Conservation (phyloP, 257 asterid species). For the Fraxinus anomala region DNA sequence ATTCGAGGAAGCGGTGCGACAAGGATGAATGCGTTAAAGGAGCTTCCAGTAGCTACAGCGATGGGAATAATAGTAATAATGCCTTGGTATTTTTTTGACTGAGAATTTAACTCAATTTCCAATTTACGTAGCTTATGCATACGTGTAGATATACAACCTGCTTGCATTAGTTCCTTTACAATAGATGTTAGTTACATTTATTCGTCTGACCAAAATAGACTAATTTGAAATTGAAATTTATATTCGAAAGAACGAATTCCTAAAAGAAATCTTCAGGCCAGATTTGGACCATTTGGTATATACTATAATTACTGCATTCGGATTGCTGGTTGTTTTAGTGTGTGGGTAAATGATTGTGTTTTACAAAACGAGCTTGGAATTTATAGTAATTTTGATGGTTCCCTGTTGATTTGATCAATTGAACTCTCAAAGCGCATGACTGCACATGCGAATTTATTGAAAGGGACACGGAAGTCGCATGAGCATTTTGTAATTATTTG, state of each 20-base stretch:
- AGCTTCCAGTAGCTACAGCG: slow-evolving; percentile 53
- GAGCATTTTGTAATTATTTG: background rate
- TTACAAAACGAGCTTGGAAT: slow-evolving; percentile 15
- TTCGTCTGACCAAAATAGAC: slow-evolving; percentile 1
- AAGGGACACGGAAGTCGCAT: background rate
- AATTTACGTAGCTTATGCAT: background rate
- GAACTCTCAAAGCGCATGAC: background rate
- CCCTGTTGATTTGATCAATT: slow-evolving; percentile 13
- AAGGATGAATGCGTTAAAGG: slow-evolving; percentile 42
- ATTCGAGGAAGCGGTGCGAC: slow-evolving; percentile 55
- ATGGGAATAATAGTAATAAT: slow-evolving; percentile 33
- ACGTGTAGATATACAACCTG: slow-evolving; percentile 1
- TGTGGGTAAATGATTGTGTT: slow-evolving; percentile 4
- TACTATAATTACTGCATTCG: background rate
- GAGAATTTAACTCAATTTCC: slow-evolving; percentile 14
- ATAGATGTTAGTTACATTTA: background rate
- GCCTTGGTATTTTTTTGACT: slow-evolving; percentile 37
- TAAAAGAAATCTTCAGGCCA: slow-evolving; percentile 5
- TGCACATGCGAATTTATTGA: background rate
- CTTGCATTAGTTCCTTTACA: slow-evolving; percentile 1
- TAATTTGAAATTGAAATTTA: background rate
- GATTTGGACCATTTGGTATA: slow-evolving; percentile 6
- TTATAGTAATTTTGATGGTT: background rate
- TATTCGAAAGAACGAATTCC: background rate
- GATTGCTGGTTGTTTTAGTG: background rate